Percentiles rank a stretch among this genome's conserved stretches.
These are phyloP conservation scores for Batkoa obscura DNA, from an alignment of 371 early-diverging fungal genomes.

Conservation along the genomic window DNA sequence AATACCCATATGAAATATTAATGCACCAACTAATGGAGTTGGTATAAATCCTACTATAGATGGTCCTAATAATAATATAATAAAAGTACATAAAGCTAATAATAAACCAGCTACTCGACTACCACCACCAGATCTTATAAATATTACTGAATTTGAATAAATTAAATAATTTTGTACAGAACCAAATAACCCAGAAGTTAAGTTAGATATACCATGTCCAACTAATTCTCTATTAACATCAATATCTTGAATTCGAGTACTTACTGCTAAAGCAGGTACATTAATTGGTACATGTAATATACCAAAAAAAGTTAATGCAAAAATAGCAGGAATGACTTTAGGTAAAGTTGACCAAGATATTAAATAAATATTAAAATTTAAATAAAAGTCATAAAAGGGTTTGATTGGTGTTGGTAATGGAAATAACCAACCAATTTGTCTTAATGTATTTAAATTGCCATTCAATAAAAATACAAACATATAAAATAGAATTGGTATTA, in stretches of 20 bases:
- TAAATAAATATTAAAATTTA: conserved; percentile 42
- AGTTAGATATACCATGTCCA: conserved; percentile 81
- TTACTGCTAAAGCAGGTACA: conserved; percentile 82
- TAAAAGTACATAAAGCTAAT: conserved; percentile 55
- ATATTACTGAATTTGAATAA: conserved; percentile 78
- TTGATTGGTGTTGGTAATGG: conserved; percentile 41
- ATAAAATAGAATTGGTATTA: conserved; percentile 65
- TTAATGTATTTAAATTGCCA: conserved; percentile 36
- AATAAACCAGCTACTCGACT: conserved; percentile 69
- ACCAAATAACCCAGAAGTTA: conserved; percentile 55
- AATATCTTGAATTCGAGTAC: conserved; percentile 62
- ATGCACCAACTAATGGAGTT: conserved; percentile 72
- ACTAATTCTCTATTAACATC: conserved; percentile 86
- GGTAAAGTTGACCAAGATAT: conserved; percentile 62
- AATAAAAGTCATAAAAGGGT: conserved; percentile 78
- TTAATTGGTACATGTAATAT: conserved; percentile 88
- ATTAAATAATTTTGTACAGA: conserved; percentile 75
- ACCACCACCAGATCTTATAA: conserved; percentile 78
- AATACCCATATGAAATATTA: conserved; percentile 87
- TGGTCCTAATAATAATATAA: conserved; percentile 65
- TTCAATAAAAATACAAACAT: conserved; percentile 25
- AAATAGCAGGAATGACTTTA: conserved; percentile 68
- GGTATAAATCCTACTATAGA: conserved; percentile 82
- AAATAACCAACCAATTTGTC: conserved; percentile 74
- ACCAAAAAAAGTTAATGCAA: conserved; percentile 87